Conservation (phyloP, 192 early-diverging fungal genomes). For the Coemansia guatemalensis region DNA sequence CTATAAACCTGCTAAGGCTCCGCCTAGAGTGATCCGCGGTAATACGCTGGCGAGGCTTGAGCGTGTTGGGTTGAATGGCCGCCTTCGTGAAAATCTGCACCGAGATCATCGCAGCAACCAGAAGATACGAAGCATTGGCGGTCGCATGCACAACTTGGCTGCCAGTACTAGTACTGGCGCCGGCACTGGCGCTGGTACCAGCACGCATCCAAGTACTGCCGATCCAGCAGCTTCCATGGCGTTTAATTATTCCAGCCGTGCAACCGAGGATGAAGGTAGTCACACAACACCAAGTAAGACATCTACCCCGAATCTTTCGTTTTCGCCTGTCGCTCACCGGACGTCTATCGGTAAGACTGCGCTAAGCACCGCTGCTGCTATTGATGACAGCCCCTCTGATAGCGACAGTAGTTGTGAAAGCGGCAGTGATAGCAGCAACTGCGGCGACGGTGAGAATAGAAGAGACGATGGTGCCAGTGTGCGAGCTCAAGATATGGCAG, state of each 20-base stretch:
- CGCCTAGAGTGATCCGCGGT: constrained; percentile 13
- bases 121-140: constrained; percentile 29
- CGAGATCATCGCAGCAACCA: constrained; percentile 31
- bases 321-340: constrained; percentile 22
- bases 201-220: constrained; percentile 19
- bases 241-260: constrained; percentile 1
- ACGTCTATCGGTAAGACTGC: constrained; percentile 1
- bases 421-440: background rate
- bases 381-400: background rate
- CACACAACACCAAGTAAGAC: constrained; percentile 18
- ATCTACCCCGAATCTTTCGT: constrained; percentile 19
- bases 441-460: background rate
- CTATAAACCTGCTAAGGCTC: constrained; percentile 10
- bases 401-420: background rate
- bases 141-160: constrained; percentile 35
- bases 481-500: background rate
- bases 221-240: constrained; percentile 10
- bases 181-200: background rate
- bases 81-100: constrained; percentile 33
- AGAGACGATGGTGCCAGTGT: background rate
- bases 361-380: background rate
- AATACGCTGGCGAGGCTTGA: constrained; percentile 17
- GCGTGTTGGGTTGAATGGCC: constrained; percentile 24
- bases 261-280: constrained; percentile 8
- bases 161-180: too few species aligned